Conservation (phyloP, 2,329 filamentous ascomycete species). For the Lachnellula willkommii region DNA sequence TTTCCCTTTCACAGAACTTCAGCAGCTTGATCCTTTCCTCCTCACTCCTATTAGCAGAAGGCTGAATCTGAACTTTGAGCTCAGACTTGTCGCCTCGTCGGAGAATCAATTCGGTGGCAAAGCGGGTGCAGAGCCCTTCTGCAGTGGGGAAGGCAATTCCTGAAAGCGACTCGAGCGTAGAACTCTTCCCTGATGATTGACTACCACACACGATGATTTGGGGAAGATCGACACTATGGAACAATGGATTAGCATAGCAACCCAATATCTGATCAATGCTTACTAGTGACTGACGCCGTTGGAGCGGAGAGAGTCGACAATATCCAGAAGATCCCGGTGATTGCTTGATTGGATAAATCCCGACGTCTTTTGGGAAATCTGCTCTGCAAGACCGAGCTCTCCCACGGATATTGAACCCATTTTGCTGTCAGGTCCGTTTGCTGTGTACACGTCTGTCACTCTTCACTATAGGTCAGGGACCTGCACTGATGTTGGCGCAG, state of each 20-base stretch:
- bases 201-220: slow-evolving; percentile 41
- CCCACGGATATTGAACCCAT: neutral
- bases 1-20: slow-evolving; percentile 13
- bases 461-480: neutral
- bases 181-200: slow-evolving; percentile 36
- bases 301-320: slow-evolving; percentile 48
- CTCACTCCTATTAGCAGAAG: slow-evolving; percentile 4
- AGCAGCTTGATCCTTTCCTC: slow-evolving; percentile 7
- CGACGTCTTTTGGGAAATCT: slow-evolving; percentile 6
- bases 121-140: slow-evolving; percentile 37
- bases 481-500: no score
- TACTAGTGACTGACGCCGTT: slow-evolving; percentile 14
- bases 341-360: slow-evolving; percentile 33
- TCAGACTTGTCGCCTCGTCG: slow-evolving; percentile 6
- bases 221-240: slow-evolving; percentile 30
- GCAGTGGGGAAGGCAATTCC: slow-evolving; percentile 35
- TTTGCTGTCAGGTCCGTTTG: neutral
- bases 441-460: neutral
- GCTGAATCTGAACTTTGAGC: slow-evolving; percentile 10
- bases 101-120: slow-evolving; percentile 40
- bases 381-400: slow-evolving; percentile 6
- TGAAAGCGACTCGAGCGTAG: slow-evolving; percentile 32
- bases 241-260: neutral
- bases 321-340: slow-evolving; percentile 51
- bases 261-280: neutral